These are phyloP conservation scores for Apium graveolens DNA, from an alignment of 129 eudicot species.

Conservation along the genomic window DNA sequence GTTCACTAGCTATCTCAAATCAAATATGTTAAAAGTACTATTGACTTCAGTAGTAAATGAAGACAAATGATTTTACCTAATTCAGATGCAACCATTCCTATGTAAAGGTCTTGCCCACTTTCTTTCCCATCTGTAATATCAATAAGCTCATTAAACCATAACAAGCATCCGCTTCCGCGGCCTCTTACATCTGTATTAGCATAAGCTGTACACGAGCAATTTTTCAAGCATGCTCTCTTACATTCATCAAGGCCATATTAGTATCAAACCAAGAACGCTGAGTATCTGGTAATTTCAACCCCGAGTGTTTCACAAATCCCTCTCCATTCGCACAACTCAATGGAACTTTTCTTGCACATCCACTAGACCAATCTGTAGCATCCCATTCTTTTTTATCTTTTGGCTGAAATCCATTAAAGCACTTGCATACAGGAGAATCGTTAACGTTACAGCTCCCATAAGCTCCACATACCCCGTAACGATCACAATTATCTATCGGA, in stretches of 20 bases:
- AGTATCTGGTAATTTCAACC: conserved; percentile 34
- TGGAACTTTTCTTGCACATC: conserved; percentile 31
- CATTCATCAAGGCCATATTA: conserved; percentile 36
- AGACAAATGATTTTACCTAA: conserved; percentile 13
- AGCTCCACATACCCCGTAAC: conserved; percentile 39
- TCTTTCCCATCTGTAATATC: conserved; percentile 26
- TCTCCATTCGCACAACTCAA: conserved; percentile 30
- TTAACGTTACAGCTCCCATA: conserved; percentile 34
- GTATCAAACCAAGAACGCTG: conserved; percentile 16
- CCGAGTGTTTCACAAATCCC: conserved; percentile 22
- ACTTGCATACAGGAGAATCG: conserved; percentile 29
- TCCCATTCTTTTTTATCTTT: conserved; percentile 28
- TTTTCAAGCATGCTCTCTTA: conserved; percentile 27
- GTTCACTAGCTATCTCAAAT: too few species aligned
- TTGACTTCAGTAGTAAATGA: background rate
- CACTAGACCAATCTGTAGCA: conserved; percentile 37
- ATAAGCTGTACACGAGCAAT: conserved; percentile 51
- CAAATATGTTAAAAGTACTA: background rate
- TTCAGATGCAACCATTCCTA: conserved; percentile 41
- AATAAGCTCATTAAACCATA: conserved; percentile 42
- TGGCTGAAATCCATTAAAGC: conserved; percentile 40
- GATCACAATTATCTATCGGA: conserved; percentile 23
- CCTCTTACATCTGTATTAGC: conserved; percentile 26
- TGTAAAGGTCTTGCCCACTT: conserved; percentile 26
- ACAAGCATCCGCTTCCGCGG: conserved; percentile 52